Conservation (phyloP, 2,329 filamentous ascomycete genomes). For the Ramularia collo-cygni region DNA sequence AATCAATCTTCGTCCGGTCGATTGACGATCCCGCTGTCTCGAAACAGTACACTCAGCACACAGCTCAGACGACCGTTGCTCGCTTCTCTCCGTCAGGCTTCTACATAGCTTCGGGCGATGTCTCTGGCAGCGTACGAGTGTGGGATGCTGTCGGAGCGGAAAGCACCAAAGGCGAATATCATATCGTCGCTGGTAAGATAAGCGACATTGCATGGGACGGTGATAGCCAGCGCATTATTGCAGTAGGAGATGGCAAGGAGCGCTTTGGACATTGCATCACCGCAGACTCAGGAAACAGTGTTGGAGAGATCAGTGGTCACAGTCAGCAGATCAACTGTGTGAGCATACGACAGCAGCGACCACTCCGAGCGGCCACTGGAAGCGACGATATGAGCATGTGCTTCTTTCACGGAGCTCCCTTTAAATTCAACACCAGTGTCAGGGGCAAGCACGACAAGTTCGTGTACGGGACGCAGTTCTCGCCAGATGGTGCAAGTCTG, state of each 20-base stretch:
- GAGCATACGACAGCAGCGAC: conserved; percentile 79
- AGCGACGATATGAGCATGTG: conserved; percentile 85
- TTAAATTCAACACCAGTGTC: conserved; percentile 87
- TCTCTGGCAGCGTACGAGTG: conserved; percentile 74
- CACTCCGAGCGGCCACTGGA: conserved; percentile 84
- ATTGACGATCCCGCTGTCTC: conserved; percentile 81
- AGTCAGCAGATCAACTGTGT: conserved; percentile 86
- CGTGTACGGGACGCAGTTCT: conserved; percentile 80
- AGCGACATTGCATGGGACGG: conserved; percentile 98
- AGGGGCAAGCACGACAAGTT: conserved; percentile 78
- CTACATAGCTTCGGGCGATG: conserved; percentile 89
- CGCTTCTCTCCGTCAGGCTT: conserved; percentile 91
- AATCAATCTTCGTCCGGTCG: conserved; percentile 91
- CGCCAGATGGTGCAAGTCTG: conserved; percentile 73
- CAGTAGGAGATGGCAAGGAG: conserved; percentile 90
- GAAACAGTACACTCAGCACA: conserved; percentile 91
- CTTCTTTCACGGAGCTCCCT: conserved; percentile 89
- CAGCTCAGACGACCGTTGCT: conserved; percentile 79
- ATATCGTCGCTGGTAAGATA: conserved; percentile 88
- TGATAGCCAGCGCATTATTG: conserved; percentile 92
- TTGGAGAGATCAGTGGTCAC: conserved; percentile 90
- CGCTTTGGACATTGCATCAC: conserved; percentile 91
- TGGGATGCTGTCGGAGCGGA: conserved; percentile 87
- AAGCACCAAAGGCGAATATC: conserved; percentile 87
- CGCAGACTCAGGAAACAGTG: conserved; percentile 89